phyloP scores from a whole-genome alignment of 2,329 filamentous ascomycete genomes.

The Epichloe hybrida region DNA sequence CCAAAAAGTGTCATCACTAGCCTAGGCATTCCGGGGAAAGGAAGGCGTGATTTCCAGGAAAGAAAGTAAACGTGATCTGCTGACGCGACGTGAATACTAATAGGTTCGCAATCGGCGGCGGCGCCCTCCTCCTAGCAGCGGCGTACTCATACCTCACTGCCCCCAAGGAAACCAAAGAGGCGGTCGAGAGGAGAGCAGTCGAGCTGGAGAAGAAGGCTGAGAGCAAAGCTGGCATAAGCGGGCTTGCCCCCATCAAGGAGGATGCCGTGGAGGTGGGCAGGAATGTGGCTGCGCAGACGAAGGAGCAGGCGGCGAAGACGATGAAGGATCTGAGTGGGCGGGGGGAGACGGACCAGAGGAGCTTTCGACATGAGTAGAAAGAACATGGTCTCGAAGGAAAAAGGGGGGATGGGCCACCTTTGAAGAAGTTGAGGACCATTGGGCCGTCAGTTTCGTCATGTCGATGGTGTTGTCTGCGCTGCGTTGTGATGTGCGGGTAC shows the following conservation, averaged over 20 bases:
- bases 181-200: slow-evolving; percentile 6
- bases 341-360: slow-evolving; percentile 16
- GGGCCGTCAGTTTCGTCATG: not conserved
- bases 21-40: too few relatives aligned
- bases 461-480: too few relatives aligned
- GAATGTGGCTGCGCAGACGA: slow-evolving; percentile 5
- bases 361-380: slow-evolving; percentile 16
- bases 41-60: not conserved
- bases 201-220: not conserved
- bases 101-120: slow-evolving; percentile 18
- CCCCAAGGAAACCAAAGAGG: slow-evolving; percentile 4
- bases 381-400: not conserved
- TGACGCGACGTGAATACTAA: too few relatives aligned
- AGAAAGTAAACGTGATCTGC: not conserved
- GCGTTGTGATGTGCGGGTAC: slow-evolving; percentile 38
- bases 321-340: slow-evolving; percentile 19
- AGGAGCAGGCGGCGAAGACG: slow-evolving; percentile 12
- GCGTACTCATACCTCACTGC: slow-evolving; percentile 16
- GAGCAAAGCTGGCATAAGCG: not conserved
- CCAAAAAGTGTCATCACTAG: too few relatives aligned
- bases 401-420: too few relatives aligned
- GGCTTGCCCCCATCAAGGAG: slow-evolving; percentile 5
- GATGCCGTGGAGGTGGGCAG: slow-evolving; percentile 3
- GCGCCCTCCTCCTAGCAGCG: slow-evolving; percentile 13
- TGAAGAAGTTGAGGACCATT: not conserved